Base-by-base conservation (phyloP, 2,329 filamentous ascomycete genomes). In the Fusarium concolor region DNA sequence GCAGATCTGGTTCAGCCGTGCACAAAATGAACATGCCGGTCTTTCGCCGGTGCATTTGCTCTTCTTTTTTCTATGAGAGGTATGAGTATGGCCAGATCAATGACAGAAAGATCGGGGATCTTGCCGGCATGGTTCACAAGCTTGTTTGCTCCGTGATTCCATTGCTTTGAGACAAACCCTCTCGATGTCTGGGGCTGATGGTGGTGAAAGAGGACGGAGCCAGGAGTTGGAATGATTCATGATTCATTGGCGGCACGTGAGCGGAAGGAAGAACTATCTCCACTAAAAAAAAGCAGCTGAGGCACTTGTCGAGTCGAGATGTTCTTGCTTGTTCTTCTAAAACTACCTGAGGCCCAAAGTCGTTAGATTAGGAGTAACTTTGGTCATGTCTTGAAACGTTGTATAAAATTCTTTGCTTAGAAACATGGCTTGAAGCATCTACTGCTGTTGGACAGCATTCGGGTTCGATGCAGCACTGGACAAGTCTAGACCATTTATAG, bases 61-160 rank as follows among this genome's bases (percentile, higher is more conserved):
- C 37, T 63, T 63, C 60, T 63, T 63, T 18, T 38, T 41, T 1
- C 58, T 63, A 6, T 0, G 15, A 2, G 0, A 9, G 9, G 3
- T 11, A 8, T 62, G 2, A 62, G 11, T 1, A 3, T 9, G 8
- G 9, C 0, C 6, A 9, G 0, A 1, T 3, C 6, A 7, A 0
- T 0, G 4, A 18, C 6, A 6, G 1, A 3, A 8, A 2, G 2
- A 0, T 0, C 9, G 10, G 1, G 11, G 11, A 2, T 44, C 43
- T 33, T 7, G 56, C 58, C 60, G 58, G 7, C 60, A 63, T 24
- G 58, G 43, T 1, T 63, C 60, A 22, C 58, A 63, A 17, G 60
- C 60, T 24, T 63, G 50, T 15, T 57, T 63, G 6, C 50, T 63
- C n/a, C 58, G 43, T 15, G 38, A 18, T 10, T 63, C 58, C 50